phyloP scores from a whole-genome alignment of 805 yeast species.

The Saccharomyces jurei region DNA sequence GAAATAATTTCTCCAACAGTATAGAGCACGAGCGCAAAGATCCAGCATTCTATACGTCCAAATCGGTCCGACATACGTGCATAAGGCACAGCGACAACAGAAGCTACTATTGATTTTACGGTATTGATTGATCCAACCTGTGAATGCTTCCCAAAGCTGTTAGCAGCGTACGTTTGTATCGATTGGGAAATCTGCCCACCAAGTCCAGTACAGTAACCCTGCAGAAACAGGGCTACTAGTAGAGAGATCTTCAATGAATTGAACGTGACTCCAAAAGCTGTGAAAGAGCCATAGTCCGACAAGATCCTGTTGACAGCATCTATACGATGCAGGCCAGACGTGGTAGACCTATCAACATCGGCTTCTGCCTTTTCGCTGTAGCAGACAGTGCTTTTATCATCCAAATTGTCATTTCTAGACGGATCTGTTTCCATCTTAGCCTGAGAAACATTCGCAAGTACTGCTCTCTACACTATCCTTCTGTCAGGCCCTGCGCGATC shows the following conservation, averaged over 20 bases:
- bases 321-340: neutral
- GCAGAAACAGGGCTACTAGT: neutral
- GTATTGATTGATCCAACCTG: neutral
- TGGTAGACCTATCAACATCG: neutral
- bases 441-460: neutral
- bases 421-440: neutral
- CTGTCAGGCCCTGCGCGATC: neutral
- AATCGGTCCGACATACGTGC: neutral
- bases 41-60: neutral
- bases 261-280: conserved; percentile 1
- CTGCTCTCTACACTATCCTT: neutral
- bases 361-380: neutral
- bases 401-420: neutral
- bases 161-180: neutral
- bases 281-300: neutral
- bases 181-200: conserved; percentile 1
- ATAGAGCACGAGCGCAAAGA: neutral
- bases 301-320: neutral
- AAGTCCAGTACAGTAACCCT: conserved; percentile 1
- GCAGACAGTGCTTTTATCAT: neutral
- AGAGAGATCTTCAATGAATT: neutral
- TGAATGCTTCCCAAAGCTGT: neutral
- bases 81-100: neutral
- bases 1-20: neutral
- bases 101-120: neutral